A percentile compares a stretch with the other conserved stretches of the same genome.
Conservation (phyloP, 345 rosid species). For the Noccaea bulbosa region DNA sequence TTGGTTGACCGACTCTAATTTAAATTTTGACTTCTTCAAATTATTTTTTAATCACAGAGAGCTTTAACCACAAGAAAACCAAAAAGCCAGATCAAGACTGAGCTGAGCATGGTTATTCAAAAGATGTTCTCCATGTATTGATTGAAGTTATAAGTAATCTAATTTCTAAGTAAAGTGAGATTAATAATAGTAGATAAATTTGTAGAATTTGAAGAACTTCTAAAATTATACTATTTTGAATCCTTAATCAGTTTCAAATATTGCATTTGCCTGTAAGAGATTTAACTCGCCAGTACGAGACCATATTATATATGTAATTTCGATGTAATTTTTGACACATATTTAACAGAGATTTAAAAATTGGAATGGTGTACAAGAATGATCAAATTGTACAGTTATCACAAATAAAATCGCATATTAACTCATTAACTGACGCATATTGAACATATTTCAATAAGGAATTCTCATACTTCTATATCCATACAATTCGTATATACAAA, state of each 20-base stretch:
- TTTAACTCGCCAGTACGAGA: too few species aligned
- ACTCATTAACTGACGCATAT: neutral
- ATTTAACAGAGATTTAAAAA: neutral
- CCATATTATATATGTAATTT: too few species aligned
- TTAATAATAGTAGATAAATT: slow-evolving; percentile 2
- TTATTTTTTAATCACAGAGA: neutral
- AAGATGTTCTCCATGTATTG: neutral
- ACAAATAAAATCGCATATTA: neutral
- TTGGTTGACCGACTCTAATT: slow-evolving; percentile 16
- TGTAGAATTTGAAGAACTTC: neutral
- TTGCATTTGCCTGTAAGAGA: neutral
- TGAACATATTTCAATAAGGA: too few species aligned
- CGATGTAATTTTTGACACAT: neutral
- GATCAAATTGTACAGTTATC: too few species aligned
- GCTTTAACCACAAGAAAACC: slow-evolving; percentile 15
- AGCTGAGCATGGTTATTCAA: slow-evolving; percentile 7
- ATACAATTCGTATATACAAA: too few species aligned
- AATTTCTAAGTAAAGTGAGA: slow-evolving; percentile 3
- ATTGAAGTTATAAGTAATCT: neutral
- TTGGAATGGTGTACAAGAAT: too few species aligned
- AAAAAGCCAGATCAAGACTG: neutral
- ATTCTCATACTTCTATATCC: too few species aligned
- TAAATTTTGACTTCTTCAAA: slow-evolving; percentile 20
- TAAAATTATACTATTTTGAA: neutral
- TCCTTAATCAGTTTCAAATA: neutral